Conservation (phyloP, 192 early-diverging fungal genomes). For the Chytriomyces hyalinus region DNA sequence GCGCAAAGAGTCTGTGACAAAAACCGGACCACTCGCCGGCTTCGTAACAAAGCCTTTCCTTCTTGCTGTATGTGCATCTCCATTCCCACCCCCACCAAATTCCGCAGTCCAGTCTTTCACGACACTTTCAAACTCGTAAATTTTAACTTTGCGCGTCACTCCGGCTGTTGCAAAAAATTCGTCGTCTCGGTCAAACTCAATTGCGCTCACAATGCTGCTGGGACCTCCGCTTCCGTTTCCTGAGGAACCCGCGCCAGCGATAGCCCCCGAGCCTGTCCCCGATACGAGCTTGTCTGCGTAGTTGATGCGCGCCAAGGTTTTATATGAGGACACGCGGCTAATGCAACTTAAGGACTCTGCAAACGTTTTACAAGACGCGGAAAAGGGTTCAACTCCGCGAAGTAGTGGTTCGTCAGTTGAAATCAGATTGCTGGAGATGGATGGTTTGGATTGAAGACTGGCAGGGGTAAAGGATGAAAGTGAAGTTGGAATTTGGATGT, state of each 20-base stretch:
- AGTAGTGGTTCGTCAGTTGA: not conserved
- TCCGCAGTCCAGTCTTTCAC: slow-evolving; percentile 38
- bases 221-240: slow-evolving; percentile 37
- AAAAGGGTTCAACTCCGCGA: not conserved
- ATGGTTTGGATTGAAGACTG: not conserved
- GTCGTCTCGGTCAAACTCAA: slow-evolving; percentile 94
- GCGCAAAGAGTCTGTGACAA: slow-evolving; percentile 22
- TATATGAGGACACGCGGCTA: slow-evolving; percentile 70
- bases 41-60: not conserved
- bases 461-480: slow-evolving; percentile 19
- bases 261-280: not conserved
- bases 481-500: slow-evolving; percentile 8
- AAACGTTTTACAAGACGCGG: slow-evolving; percentile 47
- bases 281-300: slow-evolving; percentile 74
- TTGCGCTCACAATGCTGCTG: slow-evolving; percentile 86
- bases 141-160: slow-evolving; percentile 89
- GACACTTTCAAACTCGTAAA: slow-evolving; percentile 80
- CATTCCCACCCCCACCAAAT: slow-evolving; percentile 17
- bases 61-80: not conserved
- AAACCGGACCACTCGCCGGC: not conserved
- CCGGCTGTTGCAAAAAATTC: slow-evolving; percentile 94
- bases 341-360: slow-evolving; percentile 72
- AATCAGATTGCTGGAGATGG: not conserved
- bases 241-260: not conserved
- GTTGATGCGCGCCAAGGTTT: slow-evolving; percentile 76